Evolutionary conservation across 2,329 filamentous ascomycete genomes (phyloP), one percentile per base, ranked within the genome.

Genomic region (Ascochyta lentis): DNA sequence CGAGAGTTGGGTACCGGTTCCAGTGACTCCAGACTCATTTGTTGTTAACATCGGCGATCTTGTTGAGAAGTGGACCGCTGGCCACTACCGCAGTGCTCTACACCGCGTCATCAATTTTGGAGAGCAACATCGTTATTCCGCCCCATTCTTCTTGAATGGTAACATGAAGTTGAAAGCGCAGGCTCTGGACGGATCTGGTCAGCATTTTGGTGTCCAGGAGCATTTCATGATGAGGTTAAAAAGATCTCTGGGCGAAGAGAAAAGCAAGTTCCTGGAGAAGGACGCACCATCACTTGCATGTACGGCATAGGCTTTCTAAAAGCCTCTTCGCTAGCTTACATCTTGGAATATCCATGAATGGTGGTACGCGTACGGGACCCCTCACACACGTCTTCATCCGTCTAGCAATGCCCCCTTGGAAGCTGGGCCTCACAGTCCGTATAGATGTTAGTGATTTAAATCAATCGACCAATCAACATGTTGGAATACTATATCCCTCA

Each of bases 21-120:
- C 49, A 6, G 61, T 55, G 6, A 52, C 37, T 3, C 38, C 26
- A 15, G 40, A 51, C n/a, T 38, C 42, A 0, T 60, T 42, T 10
- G 58, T 60, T 5, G 43, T 60, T 12, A 60, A 60, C n/a, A 51
- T 49, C 9, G 54, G 57, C 6, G 48, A 60, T 24, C 33, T 60
- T 10, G 31, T 61, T 1, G 12, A 54, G 39, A 59, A 49, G 27
- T 61, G 56, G 56, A 49, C 56, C 0, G 59, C 26, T 13, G 56
- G 55, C 27, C 38, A 49, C 16, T 61, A 59, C 15, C 49, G 49
- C 26, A 59, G 56, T 35, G 46, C 56, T 24, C 23, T 29, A 5
- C 59, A 61, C 16, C 44, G 59, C 3, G 59, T 61, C 6, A 43
- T 60, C 26, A 60, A 57, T 33, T 23, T 38, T 9, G 31, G 40